Conservation (phyloP, 768 basidiomycete genomes). For the Mycena pura region DNA sequence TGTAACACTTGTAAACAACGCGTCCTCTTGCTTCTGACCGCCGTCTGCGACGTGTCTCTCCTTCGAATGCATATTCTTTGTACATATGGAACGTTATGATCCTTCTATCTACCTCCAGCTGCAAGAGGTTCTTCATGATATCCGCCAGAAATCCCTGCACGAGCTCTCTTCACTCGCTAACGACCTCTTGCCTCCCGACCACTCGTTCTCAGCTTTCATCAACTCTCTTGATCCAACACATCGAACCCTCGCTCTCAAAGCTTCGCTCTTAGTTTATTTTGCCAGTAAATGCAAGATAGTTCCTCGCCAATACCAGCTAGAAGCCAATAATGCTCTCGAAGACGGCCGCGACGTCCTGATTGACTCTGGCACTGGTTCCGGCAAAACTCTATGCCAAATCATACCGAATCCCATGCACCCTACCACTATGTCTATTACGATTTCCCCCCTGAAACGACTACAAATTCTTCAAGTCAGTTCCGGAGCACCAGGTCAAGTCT, state of each 20-base stretch:
- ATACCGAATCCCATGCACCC: constrained; percentile 31
- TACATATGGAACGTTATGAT: background rate
- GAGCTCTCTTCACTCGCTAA: background rate
- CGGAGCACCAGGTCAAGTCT: background rate
- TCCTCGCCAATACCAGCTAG: constrained; percentile 34
- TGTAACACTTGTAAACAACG: background rate
- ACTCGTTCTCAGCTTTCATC: constrained; percentile 5
- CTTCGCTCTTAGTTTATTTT: constrained; percentile 11
- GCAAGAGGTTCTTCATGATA: background rate
- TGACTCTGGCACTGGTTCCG: constrained; percentile 34
- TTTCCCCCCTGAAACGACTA: constrained; percentile 17
- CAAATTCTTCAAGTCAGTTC: constrained; percentile 10
- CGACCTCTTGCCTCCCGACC: background rate
- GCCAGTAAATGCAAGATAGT: constrained; percentile 14
- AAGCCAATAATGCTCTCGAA: constrained; percentile 23
- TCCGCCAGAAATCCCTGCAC: background rate
- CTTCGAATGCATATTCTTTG: background rate
- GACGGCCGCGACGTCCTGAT: constrained; percentile 29
- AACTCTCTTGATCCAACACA: background rate
- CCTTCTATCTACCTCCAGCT: background rate
- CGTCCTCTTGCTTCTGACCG: background rate
- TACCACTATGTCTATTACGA: background rate
- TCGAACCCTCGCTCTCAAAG: background rate
- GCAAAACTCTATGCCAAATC: constrained; percentile 37
- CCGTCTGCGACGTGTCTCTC: background rate